phyloP scores from a whole-genome alignment of 2,329 filamentous ascomycete species.

The Truncatella angustata region DNA sequence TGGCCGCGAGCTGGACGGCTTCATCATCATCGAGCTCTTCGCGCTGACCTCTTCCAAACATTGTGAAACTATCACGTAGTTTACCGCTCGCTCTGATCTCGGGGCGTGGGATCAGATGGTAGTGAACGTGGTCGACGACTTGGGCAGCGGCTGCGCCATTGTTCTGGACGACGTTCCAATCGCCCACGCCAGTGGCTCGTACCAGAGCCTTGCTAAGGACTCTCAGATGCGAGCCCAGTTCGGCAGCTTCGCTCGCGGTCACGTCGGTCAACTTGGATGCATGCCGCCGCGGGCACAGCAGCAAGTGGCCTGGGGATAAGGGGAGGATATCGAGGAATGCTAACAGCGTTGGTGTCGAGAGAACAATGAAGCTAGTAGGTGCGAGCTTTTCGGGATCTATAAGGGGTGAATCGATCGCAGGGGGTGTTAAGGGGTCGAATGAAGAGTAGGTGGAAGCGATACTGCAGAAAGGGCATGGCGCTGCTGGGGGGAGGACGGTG shows the following conservation, averaged over 20 bases:
- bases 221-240: conserved; percentile 67
- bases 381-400: conserved; percentile 24
- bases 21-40: conserved; percentile 78
- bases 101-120: conserved; percentile 87
- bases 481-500: conserved; percentile 27
- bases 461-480: conserved; percentile 60
- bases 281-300: conserved; percentile 78
- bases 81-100: conserved; percentile 55
- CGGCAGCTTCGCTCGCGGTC: conserved; percentile 58
- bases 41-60: conserved; percentile 74
- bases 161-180: conserved; percentile 98
- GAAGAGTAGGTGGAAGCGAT: conserved; percentile 52
- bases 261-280: conserved; percentile 75
- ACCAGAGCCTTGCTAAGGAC: conserved; percentile 71
- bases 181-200: conserved; percentile 65
- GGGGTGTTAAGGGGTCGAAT: conserved; percentile 25
- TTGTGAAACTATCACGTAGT: conserved; percentile 68
- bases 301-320: conserved; percentile 76
- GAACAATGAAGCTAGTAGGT: conserved; percentile 60
- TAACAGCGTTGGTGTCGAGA: conserved; percentile 74
- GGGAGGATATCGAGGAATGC: conserved; percentile 95
- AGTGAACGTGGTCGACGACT: conserved; percentile 91
- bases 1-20: conserved; percentile 56
- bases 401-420: conserved; percentile 21
- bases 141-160: conserved; percentile 88